These are phyloP conservation scores for Penicillium goetzii DNA, from an alignment of 495 filamentous ascomycete genomes.

Conservation along the genomic window DNA sequence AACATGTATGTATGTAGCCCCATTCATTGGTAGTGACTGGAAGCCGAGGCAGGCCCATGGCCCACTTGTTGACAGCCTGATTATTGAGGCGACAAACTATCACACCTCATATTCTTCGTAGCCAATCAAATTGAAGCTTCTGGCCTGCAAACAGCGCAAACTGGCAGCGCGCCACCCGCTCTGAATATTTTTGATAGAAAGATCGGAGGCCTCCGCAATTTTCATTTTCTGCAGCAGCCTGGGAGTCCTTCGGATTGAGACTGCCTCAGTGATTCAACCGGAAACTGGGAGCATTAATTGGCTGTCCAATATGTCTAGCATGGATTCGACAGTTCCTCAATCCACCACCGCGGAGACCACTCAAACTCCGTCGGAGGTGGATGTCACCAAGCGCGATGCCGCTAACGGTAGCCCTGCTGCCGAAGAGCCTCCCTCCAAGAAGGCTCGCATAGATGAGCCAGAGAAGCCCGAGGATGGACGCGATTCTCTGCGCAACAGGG, in stretches of 20 bases:
- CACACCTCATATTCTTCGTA: neutral
- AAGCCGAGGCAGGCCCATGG: neutral
- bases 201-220: constrained; percentile 4
- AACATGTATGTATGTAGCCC: too few species aligned
- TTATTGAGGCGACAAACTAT: neutral
- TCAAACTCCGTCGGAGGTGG: constrained; percentile 11
- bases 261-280: neutral
- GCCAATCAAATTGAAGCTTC: constrained; percentile 5
- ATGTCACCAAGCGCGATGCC: constrained; percentile 24
- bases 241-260: neutral
- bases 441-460: constrained; percentile 56
- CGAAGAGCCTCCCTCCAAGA: constrained; percentile 61
- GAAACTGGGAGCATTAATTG: neutral
- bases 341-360: constrained; percentile 18
- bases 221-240: neutral
- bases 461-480: constrained; percentile 29
- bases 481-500: constrained; percentile 56
- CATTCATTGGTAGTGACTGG: neutral
- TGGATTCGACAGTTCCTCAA: constrained; percentile 19
- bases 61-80: neutral
- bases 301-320: constrained; percentile 11
- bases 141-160: constrained; percentile 5
- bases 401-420: constrained; percentile 15
- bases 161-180: constrained; percentile 4
- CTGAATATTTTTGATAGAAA: constrained; percentile 7